A percentile compares a stretch with the other conserved stretches of the same genome.
Evolutionary conservation across 2,329 filamentous ascomycete species (phyloP).

Genomic region (Aspergillus bombycis): DNA sequence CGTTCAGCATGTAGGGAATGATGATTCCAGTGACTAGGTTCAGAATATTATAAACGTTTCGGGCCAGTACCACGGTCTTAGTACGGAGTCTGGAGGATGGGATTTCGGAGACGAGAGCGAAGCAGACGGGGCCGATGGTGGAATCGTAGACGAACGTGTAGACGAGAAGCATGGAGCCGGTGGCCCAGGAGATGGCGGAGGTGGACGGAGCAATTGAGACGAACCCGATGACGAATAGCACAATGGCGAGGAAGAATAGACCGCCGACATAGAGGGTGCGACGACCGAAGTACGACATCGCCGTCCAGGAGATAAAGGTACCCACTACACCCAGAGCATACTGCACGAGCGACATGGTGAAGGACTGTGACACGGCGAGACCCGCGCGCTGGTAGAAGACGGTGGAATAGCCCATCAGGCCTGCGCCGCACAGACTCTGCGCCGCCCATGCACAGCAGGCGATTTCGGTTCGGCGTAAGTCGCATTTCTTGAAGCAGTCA

Average conservation of each 20-base stretch:
- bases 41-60: slow-evolving; percentile 44
- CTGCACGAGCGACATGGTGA: slow-evolving; percentile 53
- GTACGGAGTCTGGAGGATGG: slow-evolving; percentile 57
- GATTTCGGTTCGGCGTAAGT: slow-evolving; percentile 47
- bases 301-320: slow-evolving; percentile 54
- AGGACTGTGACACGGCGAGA: slow-evolving; percentile 34
- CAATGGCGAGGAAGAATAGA: slow-evolving; percentile 21
- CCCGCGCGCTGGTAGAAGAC: slow-evolving; percentile 45
- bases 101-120: slow-evolving; percentile 56
- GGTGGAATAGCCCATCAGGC: slow-evolving; percentile 38
- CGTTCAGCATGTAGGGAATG: slow-evolving; percentile 87
- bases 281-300: slow-evolving; percentile 43
- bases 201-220: slow-evolving; percentile 22
- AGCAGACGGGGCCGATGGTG: slow-evolving; percentile 58
- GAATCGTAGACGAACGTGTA: slow-evolving; percentile 59
- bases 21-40: slow-evolving; percentile 65
- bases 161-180: slow-evolving; percentile 54
- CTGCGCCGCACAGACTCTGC: slow-evolving; percentile 35
- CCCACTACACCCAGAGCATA: slow-evolving; percentile 63
- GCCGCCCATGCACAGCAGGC: slow-evolving; percentile 40
- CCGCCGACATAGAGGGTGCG: slow-evolving; percentile 43
- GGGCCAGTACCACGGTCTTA: slow-evolving; percentile 58
- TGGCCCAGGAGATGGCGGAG: slow-evolving; percentile 37
- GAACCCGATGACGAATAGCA: slow-evolving; percentile 31
- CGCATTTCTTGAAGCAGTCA: slow-evolving; percentile 34